phyloP scores from a whole-genome alignment of 352 stramenopile genomes.

The Phytophthora boehmeriae region DNA sequence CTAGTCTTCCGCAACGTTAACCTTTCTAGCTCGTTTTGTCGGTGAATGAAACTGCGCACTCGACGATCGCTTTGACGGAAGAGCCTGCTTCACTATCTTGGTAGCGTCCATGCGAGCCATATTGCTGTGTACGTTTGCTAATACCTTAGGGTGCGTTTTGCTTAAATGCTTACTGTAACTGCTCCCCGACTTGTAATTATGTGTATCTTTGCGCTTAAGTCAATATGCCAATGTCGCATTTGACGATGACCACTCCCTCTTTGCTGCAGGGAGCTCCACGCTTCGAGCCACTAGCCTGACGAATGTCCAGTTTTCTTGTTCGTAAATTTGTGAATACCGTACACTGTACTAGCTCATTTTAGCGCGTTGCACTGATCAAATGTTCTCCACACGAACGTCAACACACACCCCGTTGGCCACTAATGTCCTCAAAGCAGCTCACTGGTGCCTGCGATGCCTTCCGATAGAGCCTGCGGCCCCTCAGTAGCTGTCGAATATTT shows the following conservation, averaged over 20 bases:
- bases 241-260: slow-evolving; percentile 5
- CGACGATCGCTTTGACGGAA: too few species aligned
- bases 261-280: neutral
- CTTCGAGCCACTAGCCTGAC: slow-evolving; percentile 3
- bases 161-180: slow-evolving; percentile 3
- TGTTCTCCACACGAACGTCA: too few species aligned
- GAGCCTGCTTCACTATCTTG: neutral
- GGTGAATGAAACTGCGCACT: neutral
- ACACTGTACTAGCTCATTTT: too few species aligned
- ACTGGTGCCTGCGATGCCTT: too few species aligned
- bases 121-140: neutral
- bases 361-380: too few species aligned
- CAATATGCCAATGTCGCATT: slow-evolving; percentile 9
- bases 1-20: slow-evolving; percentile 1
- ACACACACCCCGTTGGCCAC: too few species aligned
- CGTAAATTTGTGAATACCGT: too few species aligned
- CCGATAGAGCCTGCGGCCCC: too few species aligned
- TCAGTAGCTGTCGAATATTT: too few species aligned
- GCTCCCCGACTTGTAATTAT: neutral
- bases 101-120: neutral
- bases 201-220: neutral
- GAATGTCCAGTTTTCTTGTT: too few species aligned
- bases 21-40: slow-evolving; percentile 1
- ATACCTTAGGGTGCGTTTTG: too few species aligned
- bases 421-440: too few species aligned